Evolutionary conservation across 179 eudicot genomes (phyloP).

Genomic region (Drosera spatulata): DNA sequence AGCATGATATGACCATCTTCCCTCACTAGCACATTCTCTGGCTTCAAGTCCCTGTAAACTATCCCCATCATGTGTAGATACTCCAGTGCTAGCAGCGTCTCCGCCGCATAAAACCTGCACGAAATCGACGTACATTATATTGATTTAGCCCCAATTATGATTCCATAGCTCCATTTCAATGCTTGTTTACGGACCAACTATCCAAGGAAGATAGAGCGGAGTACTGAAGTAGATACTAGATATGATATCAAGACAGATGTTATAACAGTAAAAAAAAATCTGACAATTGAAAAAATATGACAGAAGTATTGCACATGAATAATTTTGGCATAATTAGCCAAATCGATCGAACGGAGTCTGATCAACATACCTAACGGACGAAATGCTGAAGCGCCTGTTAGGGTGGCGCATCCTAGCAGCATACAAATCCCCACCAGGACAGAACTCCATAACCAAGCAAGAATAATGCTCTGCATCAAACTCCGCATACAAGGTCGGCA

Average conservation of each 20-base stretch:
- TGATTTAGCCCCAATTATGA: neutral
- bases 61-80: constrained; percentile 77
- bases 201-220: no score
- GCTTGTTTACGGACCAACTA: neutral
- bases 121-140: neutral
- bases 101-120: constrained; percentile 68
- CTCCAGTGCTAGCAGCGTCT: constrained; percentile 58
- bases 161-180: neutral
- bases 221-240: no score
- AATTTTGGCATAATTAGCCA: no score
- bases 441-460: constrained; percentile 79
- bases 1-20: no score
- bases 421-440: constrained; percentile 72
- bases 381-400: constrained; percentile 32
- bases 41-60: no score
- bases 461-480: constrained; percentile 78
- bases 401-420: constrained; percentile 59
- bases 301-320: no score
- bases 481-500: constrained; percentile 71
- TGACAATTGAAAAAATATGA: neutral
- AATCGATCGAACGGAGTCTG: constrained; percentile 12
- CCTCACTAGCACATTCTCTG: no score
- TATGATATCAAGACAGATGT: no score
- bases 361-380: constrained; percentile 50
- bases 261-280: no score